These are phyloP conservation scores for Colletotrichum tabaci DNA, from an alignment of 2,329 filamentous ascomycete species.

Conservation along the genomic window DNA sequence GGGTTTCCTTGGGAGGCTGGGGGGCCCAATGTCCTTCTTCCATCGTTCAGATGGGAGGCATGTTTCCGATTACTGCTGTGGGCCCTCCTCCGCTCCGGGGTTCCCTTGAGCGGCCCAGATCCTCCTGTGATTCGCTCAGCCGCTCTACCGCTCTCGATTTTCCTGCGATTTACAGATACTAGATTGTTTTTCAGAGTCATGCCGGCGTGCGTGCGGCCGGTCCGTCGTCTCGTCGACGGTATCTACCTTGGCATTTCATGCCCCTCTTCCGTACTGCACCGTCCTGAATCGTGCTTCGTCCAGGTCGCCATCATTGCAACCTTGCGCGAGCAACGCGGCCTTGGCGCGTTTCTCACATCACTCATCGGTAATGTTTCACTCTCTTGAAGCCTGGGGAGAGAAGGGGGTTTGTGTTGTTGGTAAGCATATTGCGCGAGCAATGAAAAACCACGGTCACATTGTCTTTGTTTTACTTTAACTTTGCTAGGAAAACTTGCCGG, in stretches of 20 bases:
- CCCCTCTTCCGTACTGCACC: background rate
- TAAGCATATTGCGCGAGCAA: background rate
- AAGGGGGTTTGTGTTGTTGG: background rate
- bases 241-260: background rate
- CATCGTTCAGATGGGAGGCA: background rate
- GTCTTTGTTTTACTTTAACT: background rate
- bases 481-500: background rate
- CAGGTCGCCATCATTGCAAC: background rate
- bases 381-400: background rate
- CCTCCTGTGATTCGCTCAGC: background rate
- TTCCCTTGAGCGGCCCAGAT: background rate
- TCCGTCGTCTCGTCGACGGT: background rate
- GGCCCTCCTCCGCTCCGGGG: background rate
- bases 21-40: background rate
- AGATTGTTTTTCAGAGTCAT: background rate
- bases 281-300: background rate
- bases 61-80: no score
- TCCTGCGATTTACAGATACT: background rate
- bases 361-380: background rate
- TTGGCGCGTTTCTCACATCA: background rate
- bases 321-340: background rate
- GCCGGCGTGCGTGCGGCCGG: background rate
- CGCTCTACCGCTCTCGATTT: background rate
- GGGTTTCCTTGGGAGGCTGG: slow-evolving; percentile 15
- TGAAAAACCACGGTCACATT: slow-evolving; percentile 1